Conservation (phyloP, 306 rosid genomes). For the Acmispon strigosus region DNA sequence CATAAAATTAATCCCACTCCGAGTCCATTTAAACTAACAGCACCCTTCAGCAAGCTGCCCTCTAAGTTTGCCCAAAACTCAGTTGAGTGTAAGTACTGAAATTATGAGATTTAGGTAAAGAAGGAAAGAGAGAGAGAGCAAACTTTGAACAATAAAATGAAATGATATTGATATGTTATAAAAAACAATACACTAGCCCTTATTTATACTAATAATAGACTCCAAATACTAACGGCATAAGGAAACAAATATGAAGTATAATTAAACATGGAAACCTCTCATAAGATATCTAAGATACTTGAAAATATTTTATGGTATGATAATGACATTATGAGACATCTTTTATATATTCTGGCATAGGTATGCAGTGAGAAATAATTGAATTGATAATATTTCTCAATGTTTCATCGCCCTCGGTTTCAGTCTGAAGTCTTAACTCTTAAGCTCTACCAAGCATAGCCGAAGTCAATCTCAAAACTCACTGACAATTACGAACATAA, state of each 20-base stretch:
- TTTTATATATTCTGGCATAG: neutral
- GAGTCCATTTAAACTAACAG: neutral
- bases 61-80: neutral
- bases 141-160: neutral
- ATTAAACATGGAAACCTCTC: neutral
- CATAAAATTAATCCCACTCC: neutral
- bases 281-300: neutral
- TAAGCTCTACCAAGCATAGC: neutral
- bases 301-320: neutral
- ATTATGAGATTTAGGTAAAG: neutral
- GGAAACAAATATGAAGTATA: neutral
- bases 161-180: neutral
- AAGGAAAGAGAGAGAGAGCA: neutral
- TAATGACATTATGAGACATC: neutral
- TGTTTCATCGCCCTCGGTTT: neutral
- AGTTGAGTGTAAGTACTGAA: neutral
- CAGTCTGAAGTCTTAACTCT: neutral
- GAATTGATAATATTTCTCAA: neutral
- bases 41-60: neutral
- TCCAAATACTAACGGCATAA: neutral
- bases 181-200: neutral
- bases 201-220: neutral
- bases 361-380: neutral
- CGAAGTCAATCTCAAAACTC: neutral
- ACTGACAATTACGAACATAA: neutral